These are phyloP conservation scores for Zymoseptoria tritici DNA, from an alignment of 2,329 filamentous ascomycete species.

Conservation along the genomic window DNA sequence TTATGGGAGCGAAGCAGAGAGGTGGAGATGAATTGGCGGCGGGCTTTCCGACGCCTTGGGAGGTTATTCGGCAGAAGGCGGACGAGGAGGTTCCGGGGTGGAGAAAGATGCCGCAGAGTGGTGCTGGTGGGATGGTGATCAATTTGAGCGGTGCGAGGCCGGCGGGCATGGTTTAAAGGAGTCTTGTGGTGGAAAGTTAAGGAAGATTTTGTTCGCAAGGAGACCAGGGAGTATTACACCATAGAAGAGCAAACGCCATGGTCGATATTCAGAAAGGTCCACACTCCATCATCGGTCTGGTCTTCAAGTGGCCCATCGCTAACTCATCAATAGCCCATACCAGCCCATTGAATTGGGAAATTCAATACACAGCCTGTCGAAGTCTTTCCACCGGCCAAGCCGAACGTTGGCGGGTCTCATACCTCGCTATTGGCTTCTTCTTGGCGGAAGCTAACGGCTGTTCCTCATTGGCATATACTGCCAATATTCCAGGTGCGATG, in stretches of 20 bases:
- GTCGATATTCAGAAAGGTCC: too few relatives aligned
- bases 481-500: background rate
- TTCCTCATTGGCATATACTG: background rate
- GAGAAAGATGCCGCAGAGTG: conserved; percentile 41
- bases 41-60: conserved; percentile 70
- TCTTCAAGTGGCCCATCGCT: too few relatives aligned
- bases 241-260: too few relatives aligned
- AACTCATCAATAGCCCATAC: background rate
- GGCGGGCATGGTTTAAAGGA: background rate
- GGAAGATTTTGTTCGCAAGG: background rate
- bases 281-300: too few relatives aligned
- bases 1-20: conserved; percentile 60
- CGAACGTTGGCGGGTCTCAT: background rate
- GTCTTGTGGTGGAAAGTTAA: background rate
- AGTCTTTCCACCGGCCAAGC: background rate
- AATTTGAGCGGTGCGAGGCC: conserved; percentile 48
- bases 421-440: background rate
- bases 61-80: conserved; percentile 56
- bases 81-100: conserved; percentile 62
- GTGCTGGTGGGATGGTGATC: conserved; percentile 47
- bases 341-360: background rate
- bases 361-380: background rate
- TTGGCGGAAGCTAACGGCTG: background rate
- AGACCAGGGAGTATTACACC: too few relatives aligned
- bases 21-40: conserved; percentile 53